Percentiles rank a stretch among this genome's conserved stretches.
These are phyloP conservation scores for Boletus rubropictus DNA, from an alignment of 768 basidiomycete genomes.

Conservation along the genomic window DNA sequence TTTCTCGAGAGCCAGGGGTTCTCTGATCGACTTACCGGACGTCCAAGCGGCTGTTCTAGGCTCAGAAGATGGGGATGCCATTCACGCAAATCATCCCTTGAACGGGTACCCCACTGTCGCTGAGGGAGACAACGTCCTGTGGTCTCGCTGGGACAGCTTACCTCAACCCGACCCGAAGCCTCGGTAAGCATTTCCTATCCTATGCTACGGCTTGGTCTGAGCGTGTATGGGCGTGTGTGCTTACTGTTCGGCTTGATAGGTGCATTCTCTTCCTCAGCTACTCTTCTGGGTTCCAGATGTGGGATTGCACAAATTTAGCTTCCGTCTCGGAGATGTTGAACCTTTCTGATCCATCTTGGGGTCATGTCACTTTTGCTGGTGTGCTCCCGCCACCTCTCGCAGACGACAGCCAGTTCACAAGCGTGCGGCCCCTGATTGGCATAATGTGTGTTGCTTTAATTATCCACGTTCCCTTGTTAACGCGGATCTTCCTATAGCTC, in stretches of 20 bases:
- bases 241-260: constrained; percentile 21
- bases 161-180: constrained; percentile 13
- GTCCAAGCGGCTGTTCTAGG: constrained; percentile 7
- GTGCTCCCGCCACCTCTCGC: constrained; percentile 34
- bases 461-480: constrained; percentile 3
- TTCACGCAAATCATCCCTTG: constrained; percentile 11
- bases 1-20: constrained; percentile 2
- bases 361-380: constrained; percentile 33
- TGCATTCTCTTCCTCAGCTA: constrained; percentile 53
- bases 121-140: constrained; percentile 28
- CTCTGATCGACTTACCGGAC: constrained; percentile 13
- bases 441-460: constrained; percentile 27
- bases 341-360: constrained; percentile 35
- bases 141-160: constrained; percentile 32
- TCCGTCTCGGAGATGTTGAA: constrained; percentile 51
- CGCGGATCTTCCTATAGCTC: constrained; percentile 14
- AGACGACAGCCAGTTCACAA: constrained; percentile 27
- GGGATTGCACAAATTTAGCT: constrained; percentile 54
- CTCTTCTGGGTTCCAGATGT: constrained; percentile 48
- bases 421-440: constrained; percentile 33
- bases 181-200: constrained; percentile 12
- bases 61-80: constrained; percentile 22
- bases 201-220: not conserved
- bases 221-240: constrained; percentile 5
- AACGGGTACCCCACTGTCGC: constrained; percentile 29